phyloP scores from a whole-genome alignment of 345 rosid species.

The Noccaea bulbosa region DNA sequence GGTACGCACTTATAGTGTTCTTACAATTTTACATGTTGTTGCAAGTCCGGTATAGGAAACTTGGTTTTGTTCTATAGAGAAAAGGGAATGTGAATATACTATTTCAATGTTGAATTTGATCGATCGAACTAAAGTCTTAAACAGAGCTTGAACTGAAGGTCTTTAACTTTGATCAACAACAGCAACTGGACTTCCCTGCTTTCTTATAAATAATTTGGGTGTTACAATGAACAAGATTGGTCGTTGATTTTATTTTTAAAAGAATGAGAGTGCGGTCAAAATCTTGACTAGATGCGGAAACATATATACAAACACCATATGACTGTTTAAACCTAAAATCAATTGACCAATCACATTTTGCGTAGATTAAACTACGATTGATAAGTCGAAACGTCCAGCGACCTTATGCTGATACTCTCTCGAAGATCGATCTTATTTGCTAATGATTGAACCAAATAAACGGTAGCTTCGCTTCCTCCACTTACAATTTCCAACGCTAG shows the following conservation, averaged over 20 bases:
- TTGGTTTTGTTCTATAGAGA: conserved; percentile 28
- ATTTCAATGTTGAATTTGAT: conserved; percentile 16
- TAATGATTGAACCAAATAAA: conserved; percentile 28
- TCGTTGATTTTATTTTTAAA: too few species aligned
- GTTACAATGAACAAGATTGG: too few species aligned
- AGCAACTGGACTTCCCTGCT: too few species aligned
- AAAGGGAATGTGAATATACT: conserved; percentile 23
- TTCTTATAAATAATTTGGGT: too few species aligned
- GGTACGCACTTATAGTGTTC: conserved; percentile 29
- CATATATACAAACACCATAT: not conserved
- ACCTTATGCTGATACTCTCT: not conserved
- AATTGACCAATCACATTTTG: not conserved
- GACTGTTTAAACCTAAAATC: not conserved
- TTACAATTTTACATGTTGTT: conserved; percentile 24
- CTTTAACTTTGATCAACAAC: not conserved
- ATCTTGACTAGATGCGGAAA: too few species aligned
- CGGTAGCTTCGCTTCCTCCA: conserved; percentile 6
- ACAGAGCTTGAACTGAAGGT: not conserved
- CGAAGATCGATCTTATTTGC: conserved; percentile 7
- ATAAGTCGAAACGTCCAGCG: conserved; percentile 9
- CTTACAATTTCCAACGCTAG: not conserved
- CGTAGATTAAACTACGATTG: not conserved
- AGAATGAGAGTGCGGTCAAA: too few species aligned
- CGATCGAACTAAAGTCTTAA: not conserved
- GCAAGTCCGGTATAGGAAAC: conserved; percentile 24